phyloP scores from a whole-genome alignment of 768 basidiomycete species.

The Pleurotus sapidus region DNA sequence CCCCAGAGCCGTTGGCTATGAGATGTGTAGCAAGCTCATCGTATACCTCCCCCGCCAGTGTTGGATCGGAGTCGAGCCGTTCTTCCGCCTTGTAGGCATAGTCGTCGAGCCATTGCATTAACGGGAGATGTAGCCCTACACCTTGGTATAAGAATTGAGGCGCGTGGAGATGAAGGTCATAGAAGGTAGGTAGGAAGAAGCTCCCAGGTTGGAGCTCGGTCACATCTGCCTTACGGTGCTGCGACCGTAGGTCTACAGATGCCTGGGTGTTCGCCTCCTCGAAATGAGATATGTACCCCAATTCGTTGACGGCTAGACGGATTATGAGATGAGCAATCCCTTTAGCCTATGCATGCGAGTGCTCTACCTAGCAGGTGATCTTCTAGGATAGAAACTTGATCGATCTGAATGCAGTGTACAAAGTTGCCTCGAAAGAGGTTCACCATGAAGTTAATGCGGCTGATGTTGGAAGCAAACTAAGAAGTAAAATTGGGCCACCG shows the following conservation, averaged over 20 bases:
- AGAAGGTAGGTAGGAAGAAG: slow-evolving; percentile 78
- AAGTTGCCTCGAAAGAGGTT: slow-evolving; percentile 48
- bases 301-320: slow-evolving; percentile 26
- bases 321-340: neutral
- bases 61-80: slow-evolving; percentile 57
- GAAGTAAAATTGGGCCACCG: neutral
- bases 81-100: slow-evolving; percentile 87
- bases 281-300: slow-evolving; percentile 53
- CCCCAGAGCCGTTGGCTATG: slow-evolving; percentile 71
- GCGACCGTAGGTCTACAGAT: slow-evolving; percentile 31
- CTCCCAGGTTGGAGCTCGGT: slow-evolving; percentile 43
- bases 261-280: slow-evolving; percentile 30
- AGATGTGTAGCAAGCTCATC: slow-evolving; percentile 62
- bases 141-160: slow-evolving; percentile 90
- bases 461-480: neutral
- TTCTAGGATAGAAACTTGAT: slow-evolving; percentile 48
- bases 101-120: slow-evolving; percentile 81
- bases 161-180: slow-evolving; percentile 83
- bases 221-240: slow-evolving; percentile 16
- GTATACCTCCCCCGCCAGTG: slow-evolving; percentile 68
- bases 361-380: slow-evolving; percentile 54
- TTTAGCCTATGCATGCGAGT: neutral
- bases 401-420: slow-evolving; percentile 53
- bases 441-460: neutral
- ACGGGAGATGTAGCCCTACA: slow-evolving; percentile 77